A percentile compares a stretch with the other conserved stretches of the same genome.
phyloP scores from a whole-genome alignment of 768 basidiomycete genomes.

The Mycena haematopus region DNA sequence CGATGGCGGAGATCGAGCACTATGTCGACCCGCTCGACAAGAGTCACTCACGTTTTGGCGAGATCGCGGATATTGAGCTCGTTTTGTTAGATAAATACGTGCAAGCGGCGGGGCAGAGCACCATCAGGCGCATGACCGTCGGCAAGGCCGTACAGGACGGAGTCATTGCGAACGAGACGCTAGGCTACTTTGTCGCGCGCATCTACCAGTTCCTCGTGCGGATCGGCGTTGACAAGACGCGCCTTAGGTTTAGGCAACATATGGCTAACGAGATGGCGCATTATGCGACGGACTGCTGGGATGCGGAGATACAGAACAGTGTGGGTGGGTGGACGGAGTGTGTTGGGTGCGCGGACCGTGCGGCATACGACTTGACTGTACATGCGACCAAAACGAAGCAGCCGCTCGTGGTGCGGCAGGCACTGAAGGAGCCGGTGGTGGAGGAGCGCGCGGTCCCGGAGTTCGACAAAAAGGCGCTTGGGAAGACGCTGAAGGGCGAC shows the following conservation, averaged over 20 bases:
- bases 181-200: slow-evolving; percentile 95
- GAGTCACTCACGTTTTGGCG: slow-evolving; percentile 80
- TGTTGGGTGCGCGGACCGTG: too few species aligned
- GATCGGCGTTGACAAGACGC: slow-evolving; percentile 85
- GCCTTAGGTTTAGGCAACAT: slow-evolving; percentile 95
- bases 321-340: slow-evolving; percentile 90
- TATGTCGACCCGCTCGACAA: slow-evolving; percentile 96
- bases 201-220: slow-evolving; percentile 89
- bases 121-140: slow-evolving; percentile 69
- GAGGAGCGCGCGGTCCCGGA: slow-evolving; percentile 80
- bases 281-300: slow-evolving; percentile 99
- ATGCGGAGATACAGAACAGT: slow-evolving; percentile 95
- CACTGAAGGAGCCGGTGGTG: slow-evolving; percentile 83
- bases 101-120: slow-evolving; percentile 78
- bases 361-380: slow-evolving; percentile 94
- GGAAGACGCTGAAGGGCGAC: slow-evolving; percentile 89
- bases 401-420: slow-evolving; percentile 84
- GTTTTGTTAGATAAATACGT: slow-evolving; percentile 81
- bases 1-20: slow-evolving; percentile 99
- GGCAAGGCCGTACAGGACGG: slow-evolving; percentile 90
- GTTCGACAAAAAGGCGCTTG: slow-evolving; percentile 88
- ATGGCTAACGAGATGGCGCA: slow-evolving; percentile 99
- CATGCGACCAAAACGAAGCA: slow-evolving; percentile 87
- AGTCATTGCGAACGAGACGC: slow-evolving; percentile 94
- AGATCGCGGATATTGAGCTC: slow-evolving; percentile 78